Evolutionary conservation across 371 early-diverging fungal species (phyloP).

Genomic region (Batrachochytrium dendrobatidis): DNA sequence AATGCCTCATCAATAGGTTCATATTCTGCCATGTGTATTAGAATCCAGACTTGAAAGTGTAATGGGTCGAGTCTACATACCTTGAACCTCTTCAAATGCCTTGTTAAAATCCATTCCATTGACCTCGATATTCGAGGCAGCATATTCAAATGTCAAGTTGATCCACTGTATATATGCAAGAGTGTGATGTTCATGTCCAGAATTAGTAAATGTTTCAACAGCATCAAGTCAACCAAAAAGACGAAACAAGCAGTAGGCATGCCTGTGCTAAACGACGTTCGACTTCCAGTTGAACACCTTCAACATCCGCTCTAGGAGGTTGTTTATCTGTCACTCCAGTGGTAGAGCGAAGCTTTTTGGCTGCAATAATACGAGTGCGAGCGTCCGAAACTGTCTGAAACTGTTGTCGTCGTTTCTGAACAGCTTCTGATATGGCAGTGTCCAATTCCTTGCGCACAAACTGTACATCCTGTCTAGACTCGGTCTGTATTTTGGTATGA

Average conservation of each 20-base stretch:
- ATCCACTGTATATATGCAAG: too few relatives aligned
- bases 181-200: too few relatives aligned
- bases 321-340: neutral
- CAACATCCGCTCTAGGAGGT: neutral
- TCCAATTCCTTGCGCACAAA: neutral
- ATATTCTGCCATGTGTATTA: neutral
- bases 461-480: neutral
- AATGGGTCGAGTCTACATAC: neutral
- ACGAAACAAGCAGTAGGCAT: too few relatives aligned
- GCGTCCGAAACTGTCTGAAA: neutral
- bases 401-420: neutral
- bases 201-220: too few relatives aligned
- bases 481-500: neutral
- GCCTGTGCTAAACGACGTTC: neutral
- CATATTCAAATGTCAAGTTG: conserved; percentile 3
- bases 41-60: neutral
- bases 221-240: conserved; percentile 4
- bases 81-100: neutral
- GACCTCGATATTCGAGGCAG: neutral
- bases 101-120: neutral
- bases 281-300: neutral
- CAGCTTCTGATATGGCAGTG: neutral
- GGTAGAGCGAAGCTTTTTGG: neutral
- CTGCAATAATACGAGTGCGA: neutral
- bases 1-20: neutral